These are phyloP conservation scores for Saccharomycopsis phalli DNA, from an alignment of 1,139 yeast species.

Conservation along the genomic window DNA sequence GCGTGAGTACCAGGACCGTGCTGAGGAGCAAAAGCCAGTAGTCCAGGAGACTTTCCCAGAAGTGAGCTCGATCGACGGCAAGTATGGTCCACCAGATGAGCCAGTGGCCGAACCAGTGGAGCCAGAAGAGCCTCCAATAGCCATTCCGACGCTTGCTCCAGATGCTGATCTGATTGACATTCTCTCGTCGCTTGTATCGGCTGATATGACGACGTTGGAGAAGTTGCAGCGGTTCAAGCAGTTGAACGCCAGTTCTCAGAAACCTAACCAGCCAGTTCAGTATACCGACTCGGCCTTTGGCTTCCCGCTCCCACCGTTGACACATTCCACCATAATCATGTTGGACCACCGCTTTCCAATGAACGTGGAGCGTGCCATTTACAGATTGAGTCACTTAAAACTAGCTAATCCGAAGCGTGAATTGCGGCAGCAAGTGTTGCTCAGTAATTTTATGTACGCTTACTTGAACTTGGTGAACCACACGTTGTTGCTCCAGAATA, in stretches of 20 bases:
- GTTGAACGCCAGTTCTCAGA: constrained; percentile 18
- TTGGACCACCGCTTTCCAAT: constrained; percentile 81
- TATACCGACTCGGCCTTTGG: constrained; percentile 82
- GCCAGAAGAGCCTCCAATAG: constrained; percentile 20
- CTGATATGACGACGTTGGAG: constrained; percentile 18
- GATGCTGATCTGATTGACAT: constrained; percentile 12
- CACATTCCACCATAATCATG: constrained; percentile 68
- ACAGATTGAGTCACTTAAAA: constrained; percentile 83
- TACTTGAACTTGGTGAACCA: constrained; percentile 91
- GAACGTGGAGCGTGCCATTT: constrained; percentile 92
- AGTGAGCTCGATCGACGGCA: constrained; percentile 15
- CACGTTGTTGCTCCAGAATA: constrained; percentile 65
- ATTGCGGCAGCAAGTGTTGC: constrained; percentile 78
- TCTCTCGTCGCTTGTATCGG: constrained; percentile 14
- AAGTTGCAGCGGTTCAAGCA: constrained; percentile 16
- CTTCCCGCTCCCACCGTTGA: constrained; percentile 74
- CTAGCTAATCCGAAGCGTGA: constrained; percentile 91
- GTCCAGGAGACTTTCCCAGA: constrained; percentile 5
- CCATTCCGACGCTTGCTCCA: constrained; percentile 9
- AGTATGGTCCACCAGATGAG: constrained; percentile 5
- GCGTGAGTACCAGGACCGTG: constrained; percentile 10
- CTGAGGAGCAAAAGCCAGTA: constrained; percentile 14
- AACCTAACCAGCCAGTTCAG: constrained; percentile 62
- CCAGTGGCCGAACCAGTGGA: constrained; percentile 6
- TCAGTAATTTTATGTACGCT: constrained; percentile 96